Percentiles rank a stretch among this genome's conserved stretches.
phyloP scores from a whole-genome alignment of 164 flowering plant genomes.

The Stephania yunnanensis region DNA sequence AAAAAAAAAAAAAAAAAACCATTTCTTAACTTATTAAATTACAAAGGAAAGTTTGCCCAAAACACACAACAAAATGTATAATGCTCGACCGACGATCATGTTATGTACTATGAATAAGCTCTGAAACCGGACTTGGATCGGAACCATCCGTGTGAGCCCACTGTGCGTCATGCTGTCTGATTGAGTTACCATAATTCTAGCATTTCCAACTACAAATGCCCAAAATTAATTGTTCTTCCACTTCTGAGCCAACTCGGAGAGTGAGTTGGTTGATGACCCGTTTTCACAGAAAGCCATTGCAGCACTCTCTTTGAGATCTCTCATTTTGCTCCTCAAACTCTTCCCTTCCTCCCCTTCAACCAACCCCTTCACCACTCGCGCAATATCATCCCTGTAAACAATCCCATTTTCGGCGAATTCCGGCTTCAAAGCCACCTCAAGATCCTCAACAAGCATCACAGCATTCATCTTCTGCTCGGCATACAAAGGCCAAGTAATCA shows the following conservation, averaged over 20 bases:
- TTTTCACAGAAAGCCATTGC: constrained; percentile 14
- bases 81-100: too few species aligned
- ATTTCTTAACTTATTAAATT: too few species aligned
- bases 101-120: too few species aligned
- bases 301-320: constrained; percentile 26
- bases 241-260: constrained; percentile 15
- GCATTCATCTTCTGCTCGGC: constrained; percentile 46
- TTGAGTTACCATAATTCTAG: too few species aligned
- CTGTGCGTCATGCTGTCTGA: too few species aligned
- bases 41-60: too few species aligned
- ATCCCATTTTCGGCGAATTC: constrained; percentile 28
- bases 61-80: too few species aligned
- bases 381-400: constrained; percentile 36
- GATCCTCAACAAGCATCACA: constrained; percentile 26
- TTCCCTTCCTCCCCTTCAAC: constrained; percentile 38
- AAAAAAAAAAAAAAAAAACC: too few species aligned
- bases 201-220: too few species aligned
- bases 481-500: constrained; percentile 41
- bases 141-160: too few species aligned
- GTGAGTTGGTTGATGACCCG: constrained; percentile 29
- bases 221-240: constrained; percentile 8
- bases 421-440: constrained; percentile 44
- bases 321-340: constrained; percentile 20
- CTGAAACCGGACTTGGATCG: too few species aligned
- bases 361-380: constrained; percentile 33